Conservation (phyloP, 176 grass and related monocot genomes). For the Elaeis guineensis region DNA sequence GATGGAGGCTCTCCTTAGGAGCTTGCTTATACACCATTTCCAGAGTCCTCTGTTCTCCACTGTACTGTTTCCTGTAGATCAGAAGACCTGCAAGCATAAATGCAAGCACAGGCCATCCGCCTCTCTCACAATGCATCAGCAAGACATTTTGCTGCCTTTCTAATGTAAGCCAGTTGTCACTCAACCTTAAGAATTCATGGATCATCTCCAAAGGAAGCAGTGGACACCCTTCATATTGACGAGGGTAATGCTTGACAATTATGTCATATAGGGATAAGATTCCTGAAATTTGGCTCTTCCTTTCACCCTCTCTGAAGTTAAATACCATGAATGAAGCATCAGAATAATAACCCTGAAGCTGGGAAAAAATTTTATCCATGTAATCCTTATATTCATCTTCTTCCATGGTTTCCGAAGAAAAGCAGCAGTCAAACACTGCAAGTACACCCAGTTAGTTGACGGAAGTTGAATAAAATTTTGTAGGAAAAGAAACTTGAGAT, state of each 20-base stretch:
- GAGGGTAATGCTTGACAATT: conserved; percentile 59
- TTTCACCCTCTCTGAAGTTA: conserved; percentile 66
- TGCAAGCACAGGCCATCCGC: conserved; percentile 80
- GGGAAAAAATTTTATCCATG: conserved; percentile 49
- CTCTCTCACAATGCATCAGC: conserved; percentile 87
- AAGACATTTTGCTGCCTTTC: conserved; percentile 74
- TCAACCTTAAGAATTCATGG: conserved; percentile 66
- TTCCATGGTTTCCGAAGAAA: conserved; percentile 70
- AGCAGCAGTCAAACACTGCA: conserved; percentile 94
- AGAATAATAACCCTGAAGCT: conserved; percentile 57
- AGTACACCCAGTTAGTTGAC: conserved; percentile 3
- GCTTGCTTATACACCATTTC: conserved; percentile 95
- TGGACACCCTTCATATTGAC: conserved; percentile 57
- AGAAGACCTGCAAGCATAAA: conserved; percentile 97
- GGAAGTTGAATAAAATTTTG: too few species aligned
- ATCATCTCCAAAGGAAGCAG: conserved; percentile 83
- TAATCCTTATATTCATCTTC: conserved; percentile 67
- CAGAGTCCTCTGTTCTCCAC: conserved; percentile 79
- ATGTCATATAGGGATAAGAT: conserved; percentile 62
- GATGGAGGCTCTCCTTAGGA: conserved; percentile 71
- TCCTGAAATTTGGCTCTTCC: conserved; percentile 39
- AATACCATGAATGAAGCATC: conserved; percentile 72
- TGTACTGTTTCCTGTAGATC: conserved; percentile 76
- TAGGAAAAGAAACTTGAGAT: too few species aligned
- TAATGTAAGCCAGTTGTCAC: conserved; percentile 66